These are phyloP conservation scores for Adansonia digitata DNA, from an alignment of 345 rosid genomes.

Conservation along the genomic window DNA sequence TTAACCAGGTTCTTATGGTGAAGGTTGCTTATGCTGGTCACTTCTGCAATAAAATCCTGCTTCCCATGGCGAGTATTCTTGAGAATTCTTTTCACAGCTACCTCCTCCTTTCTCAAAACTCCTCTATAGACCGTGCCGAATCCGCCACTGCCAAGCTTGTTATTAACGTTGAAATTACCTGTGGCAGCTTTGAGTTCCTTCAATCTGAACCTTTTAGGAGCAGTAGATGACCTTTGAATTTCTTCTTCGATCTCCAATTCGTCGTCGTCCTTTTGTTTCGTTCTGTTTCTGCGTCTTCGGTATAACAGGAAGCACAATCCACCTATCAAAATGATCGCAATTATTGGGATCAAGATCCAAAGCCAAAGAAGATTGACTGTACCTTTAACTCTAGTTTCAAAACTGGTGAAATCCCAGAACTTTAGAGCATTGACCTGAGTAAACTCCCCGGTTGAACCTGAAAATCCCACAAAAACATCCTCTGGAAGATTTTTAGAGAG, in stretches of 20 bases:
- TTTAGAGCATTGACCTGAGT: neutral
- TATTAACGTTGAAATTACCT: conserved; percentile 35
- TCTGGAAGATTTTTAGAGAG: conserved; percentile 29
- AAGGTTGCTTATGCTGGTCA: conserved; percentile 63
- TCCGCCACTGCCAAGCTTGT: conserved; percentile 69
- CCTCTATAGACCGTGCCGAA: conserved; percentile 80
- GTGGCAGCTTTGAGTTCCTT: conserved; percentile 59
- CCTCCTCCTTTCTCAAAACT: conserved; percentile 33
- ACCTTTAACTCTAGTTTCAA: neutral
- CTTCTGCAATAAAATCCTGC: conserved; percentile 74
- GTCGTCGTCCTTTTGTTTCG: neutral
- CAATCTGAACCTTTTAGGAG: conserved; percentile 31
- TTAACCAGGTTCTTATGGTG: conserved; percentile 64
- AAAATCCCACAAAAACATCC: conserved; percentile 5
- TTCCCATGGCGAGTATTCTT: conserved; percentile 63
- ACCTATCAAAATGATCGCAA: neutral
- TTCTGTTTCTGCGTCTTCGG: neutral
- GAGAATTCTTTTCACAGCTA: conserved; percentile 63
- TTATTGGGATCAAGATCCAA: conserved; percentile 2
- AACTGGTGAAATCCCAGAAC: neutral
- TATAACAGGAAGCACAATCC: neutral
- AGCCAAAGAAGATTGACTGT: conserved; percentile 2
- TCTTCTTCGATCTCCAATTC: neutral
- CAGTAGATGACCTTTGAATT: neutral
- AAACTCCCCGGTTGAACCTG: neutral